Evolutionary conservation across 2,329 filamentous ascomycete genomes (phyloP), one percentile per base, ranked within the genome.

Genomic region (Exophiala phaeomuriformis): DNA sequence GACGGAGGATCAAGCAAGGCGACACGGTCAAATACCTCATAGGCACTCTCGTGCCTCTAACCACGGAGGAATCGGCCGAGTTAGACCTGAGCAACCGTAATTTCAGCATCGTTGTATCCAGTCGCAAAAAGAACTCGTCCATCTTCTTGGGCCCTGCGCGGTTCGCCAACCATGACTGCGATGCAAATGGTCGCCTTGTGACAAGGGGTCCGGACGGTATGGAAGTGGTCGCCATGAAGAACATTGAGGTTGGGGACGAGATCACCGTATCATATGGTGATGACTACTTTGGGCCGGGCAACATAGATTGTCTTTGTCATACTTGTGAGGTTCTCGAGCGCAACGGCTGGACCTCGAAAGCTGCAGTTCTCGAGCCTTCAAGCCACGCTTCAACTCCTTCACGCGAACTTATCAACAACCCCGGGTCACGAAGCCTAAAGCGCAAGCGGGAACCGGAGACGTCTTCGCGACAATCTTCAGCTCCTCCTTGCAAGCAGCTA

Each of bases 211-310:
- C 85, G 52, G 84, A 90, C 53, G 89, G 89, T 35, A 96, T 98
- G 74, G 87, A 94, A 65, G 90, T 98, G 52, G 82, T 95, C 47
- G 89, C 93, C 2, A 82, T 83, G 33, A 82, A 84, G 61, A 79
- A 90, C 54, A 97, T 98, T 57, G 80, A 85, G 7, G 75, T 86
- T 1, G 93, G 90, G 2, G 90, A 98, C 56, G 93, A 98, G 69
- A 95, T 98, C 55, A 98, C 93, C 0, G 93, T 98, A 0, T 91
- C 86, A 0, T 98, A 98, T 65, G 90, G 91, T 28, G 90, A 95
- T 12, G 90, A 88, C 66, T 98, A 98, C 68, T 98, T 98, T 72
- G 93, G 93, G 2, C 84, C 89, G 42, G 83, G 90, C 67, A 98
- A 98, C 63, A 90, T 90, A 69, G 93, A 98, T 67, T 98, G 93